Evolutionary conservation across 2,329 filamentous ascomycete genomes (phyloP).

Genomic region (Leptographium lundbergii): DNA sequence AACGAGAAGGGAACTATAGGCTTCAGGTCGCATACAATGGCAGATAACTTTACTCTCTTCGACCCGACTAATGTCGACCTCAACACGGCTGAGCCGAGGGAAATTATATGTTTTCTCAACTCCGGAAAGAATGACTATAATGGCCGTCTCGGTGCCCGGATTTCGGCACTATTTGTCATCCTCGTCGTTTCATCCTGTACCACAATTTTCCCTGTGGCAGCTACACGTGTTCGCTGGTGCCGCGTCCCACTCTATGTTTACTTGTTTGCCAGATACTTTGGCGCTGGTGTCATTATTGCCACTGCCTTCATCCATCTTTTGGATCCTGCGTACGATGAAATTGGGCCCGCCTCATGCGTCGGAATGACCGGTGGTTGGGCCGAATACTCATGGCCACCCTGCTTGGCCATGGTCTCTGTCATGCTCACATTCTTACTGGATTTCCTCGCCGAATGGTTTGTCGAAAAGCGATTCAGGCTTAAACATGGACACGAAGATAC

Average conservation of each 20-base stretch:
- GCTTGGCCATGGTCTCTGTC: constrained; percentile 74
- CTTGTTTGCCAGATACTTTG: constrained; percentile 81
- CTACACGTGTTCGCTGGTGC: constrained; percentile 42
- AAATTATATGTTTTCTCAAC: constrained; percentile 38
- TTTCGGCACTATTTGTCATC: constrained; percentile 67
- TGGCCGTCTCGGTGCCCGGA: constrained; percentile 47
- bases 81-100: constrained; percentile 24
- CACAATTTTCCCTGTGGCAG: constrained; percentile 55
- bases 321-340: constrained; percentile 65
- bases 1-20: background rate
- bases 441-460: constrained; percentile 66
- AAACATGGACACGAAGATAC: constrained; percentile 34
- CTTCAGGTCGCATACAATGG: constrained; percentile 5
- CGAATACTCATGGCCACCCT: constrained; percentile 70
- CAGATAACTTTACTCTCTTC: constrained; percentile 13
- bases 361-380: constrained; percentile 42
- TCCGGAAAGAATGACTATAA: constrained; percentile 37
- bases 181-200: constrained; percentile 46
- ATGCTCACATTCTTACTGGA: constrained; percentile 84
- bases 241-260: constrained; percentile 53
- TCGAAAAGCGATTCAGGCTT: constrained; percentile 38
- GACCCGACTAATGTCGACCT: constrained; percentile 31
- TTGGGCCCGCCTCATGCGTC: constrained; percentile 29
- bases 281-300: constrained; percentile 84
- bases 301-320: constrained; percentile 89